Evolutionary conservation across 441 rosid species (phyloP), one percentile per base, ranked within the genome.

Genomic region (Pelargonium cotyledonis): DNA sequence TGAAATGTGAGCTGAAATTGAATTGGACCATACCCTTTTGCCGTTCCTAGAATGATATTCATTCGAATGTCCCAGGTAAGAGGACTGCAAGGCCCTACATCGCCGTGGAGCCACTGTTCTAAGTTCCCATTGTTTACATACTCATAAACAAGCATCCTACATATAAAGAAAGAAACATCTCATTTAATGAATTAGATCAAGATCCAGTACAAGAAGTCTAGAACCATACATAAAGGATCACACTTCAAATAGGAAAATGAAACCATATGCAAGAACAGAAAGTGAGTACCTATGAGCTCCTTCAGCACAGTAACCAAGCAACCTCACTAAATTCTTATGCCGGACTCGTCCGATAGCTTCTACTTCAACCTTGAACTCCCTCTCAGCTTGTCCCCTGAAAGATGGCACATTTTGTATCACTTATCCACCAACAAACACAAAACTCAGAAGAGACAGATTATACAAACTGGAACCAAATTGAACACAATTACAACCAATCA

Each of bases 71-170:
- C 99, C 99, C 97, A 94, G 70, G 96, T 91, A 65, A 94, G 86
- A 77, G 84, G 88, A 62, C 99, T 94, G 43, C 88, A 91, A 47
- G 88, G 94, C 35, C 85, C 87, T 92, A 89, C 83, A 67, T 89
- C 99, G 49, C 99, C 97, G 65, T 90, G 99, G 68, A 91, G 97
- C 99, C 99, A 94, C 72, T 91, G 96, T 80, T 94, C 99, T 47
- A 94, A 83, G 81, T 94, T 94, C 63, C 97, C 97, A 68, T 88
- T 94, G 85, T 90, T 91, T 70, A 90, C 94, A 72, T 87, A 90
- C 86, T 94, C 97, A 70, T 94, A 94, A 51, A 94, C 96, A 89
- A 94, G 73, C 53, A 94, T 84, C 91, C 98, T 93, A 73, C 10
- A 19, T 19, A 18, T 19, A 8, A 18, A 57, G 2, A 19, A 18